These are phyloP conservation scores for Dispira parvispora DNA, from an alignment of 192 early-diverging fungal genomes.

Conservation along the genomic window DNA sequence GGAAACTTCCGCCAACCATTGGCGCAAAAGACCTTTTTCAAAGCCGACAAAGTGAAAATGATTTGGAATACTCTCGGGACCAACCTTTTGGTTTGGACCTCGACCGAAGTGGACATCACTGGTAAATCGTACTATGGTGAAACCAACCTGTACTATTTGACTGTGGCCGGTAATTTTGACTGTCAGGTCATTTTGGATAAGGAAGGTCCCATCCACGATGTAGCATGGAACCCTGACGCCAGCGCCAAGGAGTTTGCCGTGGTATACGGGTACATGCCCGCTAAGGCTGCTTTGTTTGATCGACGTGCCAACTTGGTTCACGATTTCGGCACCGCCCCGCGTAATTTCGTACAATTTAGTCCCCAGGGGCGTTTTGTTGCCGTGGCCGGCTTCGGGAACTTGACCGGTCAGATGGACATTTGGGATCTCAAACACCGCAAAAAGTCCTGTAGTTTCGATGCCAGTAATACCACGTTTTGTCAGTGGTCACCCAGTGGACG, in stretches of 20 bases:
- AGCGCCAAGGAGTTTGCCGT: constrained; percentile 92
- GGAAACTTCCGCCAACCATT: constrained; percentile 50
- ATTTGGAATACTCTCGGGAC: constrained; percentile 86
- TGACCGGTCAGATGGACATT: constrained; percentile 82
- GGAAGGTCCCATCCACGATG: constrained; percentile 89
- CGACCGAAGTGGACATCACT: constrained; percentile 90
- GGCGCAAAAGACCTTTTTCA: constrained; percentile 87
- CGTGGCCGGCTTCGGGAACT: constrained; percentile 92
- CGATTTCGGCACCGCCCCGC: constrained; percentile 70
- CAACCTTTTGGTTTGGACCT: constrained; percentile 74
- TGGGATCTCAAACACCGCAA: constrained; percentile 82
- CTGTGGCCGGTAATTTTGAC: constrained; percentile 83
- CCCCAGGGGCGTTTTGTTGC: constrained; percentile 78
- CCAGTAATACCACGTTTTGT: constrained; percentile 67
- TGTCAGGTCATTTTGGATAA: constrained; percentile 69
- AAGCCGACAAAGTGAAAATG: constrained; percentile 83
- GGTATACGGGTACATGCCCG: constrained; percentile 84
- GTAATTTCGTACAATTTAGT: constrained; percentile 80
- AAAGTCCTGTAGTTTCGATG: constrained; percentile 65
- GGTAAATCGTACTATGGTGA: constrained; percentile 97
- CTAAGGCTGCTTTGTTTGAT: constrained; percentile 86
- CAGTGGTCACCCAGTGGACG: constrained; percentile 89
- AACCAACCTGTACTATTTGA: constrained; percentile 78
- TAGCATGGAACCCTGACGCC: constrained; percentile 73
- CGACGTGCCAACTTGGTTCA: constrained; percentile 67